These are phyloP conservation scores for Udeniomyces megalosporus DNA, from an alignment of 768 basidiomycete species.

Conservation along the genomic window DNA sequence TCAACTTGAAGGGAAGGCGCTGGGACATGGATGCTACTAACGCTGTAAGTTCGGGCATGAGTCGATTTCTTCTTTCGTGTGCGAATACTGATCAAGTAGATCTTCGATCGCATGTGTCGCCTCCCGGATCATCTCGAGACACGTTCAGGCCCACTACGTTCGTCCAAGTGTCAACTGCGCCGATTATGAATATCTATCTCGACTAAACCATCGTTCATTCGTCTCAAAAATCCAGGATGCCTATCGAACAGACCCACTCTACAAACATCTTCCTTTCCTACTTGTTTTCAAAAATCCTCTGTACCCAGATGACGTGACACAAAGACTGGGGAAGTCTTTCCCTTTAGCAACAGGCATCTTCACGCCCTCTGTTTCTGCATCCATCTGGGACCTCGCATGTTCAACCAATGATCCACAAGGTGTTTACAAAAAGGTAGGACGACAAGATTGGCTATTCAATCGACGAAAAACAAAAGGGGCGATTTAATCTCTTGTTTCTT, in stretches of 20 bases:
- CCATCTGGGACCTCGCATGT: conserved; percentile 24
- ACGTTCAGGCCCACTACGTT: too few relatives aligned
- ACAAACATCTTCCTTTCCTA: conserved; percentile 29
- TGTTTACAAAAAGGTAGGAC: conserved; percentile 19
- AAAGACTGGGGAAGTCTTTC: too few relatives aligned
- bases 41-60: not conserved
- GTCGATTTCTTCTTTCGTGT: not conserved
- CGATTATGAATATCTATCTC: too few relatives aligned
- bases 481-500: too few relatives aligned
- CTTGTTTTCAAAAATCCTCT: conserved; percentile 19
- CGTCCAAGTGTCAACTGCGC: too few relatives aligned
- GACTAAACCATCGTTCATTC: not conserved
- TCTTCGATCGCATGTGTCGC: too few relatives aligned
- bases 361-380: conserved; percentile 22
- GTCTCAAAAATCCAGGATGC: not conserved
- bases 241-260: conserved; percentile 15
- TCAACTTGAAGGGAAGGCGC: not conserved
- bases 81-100: too few relatives aligned
- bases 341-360: conserved; percentile 13
- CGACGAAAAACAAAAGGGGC: too few relatives aligned
- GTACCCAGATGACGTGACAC: too few relatives aligned
- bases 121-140: too few relatives aligned
- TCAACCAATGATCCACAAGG: conserved; percentile 25
- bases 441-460: too few relatives aligned
- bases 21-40: conserved; percentile 3